Conservation (phyloP, 2,329 filamentous ascomycete genomes). For the Penicillium sp. region DNA sequence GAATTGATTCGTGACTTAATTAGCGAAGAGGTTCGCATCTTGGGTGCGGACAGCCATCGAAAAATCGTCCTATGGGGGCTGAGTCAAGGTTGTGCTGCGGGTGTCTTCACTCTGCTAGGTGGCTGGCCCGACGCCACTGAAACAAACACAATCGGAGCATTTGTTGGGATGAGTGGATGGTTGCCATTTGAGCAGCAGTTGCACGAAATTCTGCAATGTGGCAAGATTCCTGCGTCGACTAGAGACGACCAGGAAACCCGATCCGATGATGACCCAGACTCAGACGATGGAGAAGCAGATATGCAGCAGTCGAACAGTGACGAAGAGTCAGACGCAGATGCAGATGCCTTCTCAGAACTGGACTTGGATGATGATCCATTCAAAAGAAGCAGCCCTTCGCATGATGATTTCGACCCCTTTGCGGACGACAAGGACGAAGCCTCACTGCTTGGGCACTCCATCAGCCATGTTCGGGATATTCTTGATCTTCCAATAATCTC, state of each 20-base stretch:
- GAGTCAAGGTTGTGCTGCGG: slow-evolving; percentile 56
- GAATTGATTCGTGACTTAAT: slow-evolving; percentile 39
- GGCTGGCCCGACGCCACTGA: slow-evolving; percentile 27
- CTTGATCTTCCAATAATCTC: slow-evolving; percentile 23
- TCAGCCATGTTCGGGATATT: slow-evolving; percentile 37
- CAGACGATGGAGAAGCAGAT: background rate
- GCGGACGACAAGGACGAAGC: slow-evolving; percentile 14
- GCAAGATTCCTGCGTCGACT: background rate
- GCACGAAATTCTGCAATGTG: slow-evolving; percentile 29
- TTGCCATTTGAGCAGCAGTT: slow-evolving; percentile 40
- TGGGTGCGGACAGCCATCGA: slow-evolving; percentile 27
- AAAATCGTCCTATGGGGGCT: slow-evolving; percentile 54
- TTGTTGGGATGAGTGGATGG: slow-evolving; percentile 52
- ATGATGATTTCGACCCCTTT: slow-evolving; percentile 27
- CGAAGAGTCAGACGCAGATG: background rate
- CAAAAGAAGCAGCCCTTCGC: background rate
- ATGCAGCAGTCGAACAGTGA: background rate
- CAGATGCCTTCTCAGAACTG: slow-evolving; percentile 1
- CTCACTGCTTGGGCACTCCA: slow-evolving; percentile 24
- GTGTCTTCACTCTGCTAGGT: slow-evolving; percentile 45
- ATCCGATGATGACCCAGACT: background rate
- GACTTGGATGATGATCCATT: background rate
- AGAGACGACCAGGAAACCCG: background rate
- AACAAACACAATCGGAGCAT: slow-evolving; percentile 39
- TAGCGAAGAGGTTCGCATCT: slow-evolving; percentile 30